Conservation (phyloP, 257 asterid species). For the Solanum pimpinellifolium region DNA sequence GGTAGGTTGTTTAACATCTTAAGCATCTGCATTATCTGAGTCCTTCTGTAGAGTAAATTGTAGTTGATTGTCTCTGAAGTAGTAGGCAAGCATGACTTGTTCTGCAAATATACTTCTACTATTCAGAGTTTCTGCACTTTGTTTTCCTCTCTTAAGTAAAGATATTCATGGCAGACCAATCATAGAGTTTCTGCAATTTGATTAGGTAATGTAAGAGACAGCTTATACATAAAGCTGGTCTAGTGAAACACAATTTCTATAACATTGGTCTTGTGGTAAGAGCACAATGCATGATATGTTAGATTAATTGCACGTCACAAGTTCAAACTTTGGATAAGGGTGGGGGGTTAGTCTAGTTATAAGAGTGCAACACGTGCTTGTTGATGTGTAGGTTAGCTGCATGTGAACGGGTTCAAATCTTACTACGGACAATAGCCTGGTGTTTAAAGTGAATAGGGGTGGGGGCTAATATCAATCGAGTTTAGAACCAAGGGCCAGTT, state of each 20-base stretch:
- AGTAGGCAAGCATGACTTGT: neutral
- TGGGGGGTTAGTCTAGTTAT: neutral
- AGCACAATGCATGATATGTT: neutral
- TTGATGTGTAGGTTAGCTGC: neutral
- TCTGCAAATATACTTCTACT: neutral
- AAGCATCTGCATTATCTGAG: neutral
- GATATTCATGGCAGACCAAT: neutral
- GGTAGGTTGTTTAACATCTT: slow-evolving; percentile 38
- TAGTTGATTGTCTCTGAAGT: neutral
- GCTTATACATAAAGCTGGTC: neutral
- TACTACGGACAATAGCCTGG: neutral
- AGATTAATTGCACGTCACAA: neutral
- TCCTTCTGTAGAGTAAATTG: neutral
- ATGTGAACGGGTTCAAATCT: neutral
- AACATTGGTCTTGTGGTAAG: neutral
- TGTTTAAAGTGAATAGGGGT: neutral
- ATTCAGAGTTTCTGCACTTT: neutral
- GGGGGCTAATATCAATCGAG: neutral
- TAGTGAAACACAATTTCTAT: neutral
- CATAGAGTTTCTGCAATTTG: neutral
- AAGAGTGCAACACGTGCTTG: neutral
- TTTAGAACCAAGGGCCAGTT: neutral
- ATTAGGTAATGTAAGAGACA: neutral
- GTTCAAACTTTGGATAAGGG: neutral
- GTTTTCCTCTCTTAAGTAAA: neutral